These are phyloP conservation scores for Ustulina deusta DNA, from an alignment of 2,329 filamentous ascomycete species.

Conservation along the genomic window DNA sequence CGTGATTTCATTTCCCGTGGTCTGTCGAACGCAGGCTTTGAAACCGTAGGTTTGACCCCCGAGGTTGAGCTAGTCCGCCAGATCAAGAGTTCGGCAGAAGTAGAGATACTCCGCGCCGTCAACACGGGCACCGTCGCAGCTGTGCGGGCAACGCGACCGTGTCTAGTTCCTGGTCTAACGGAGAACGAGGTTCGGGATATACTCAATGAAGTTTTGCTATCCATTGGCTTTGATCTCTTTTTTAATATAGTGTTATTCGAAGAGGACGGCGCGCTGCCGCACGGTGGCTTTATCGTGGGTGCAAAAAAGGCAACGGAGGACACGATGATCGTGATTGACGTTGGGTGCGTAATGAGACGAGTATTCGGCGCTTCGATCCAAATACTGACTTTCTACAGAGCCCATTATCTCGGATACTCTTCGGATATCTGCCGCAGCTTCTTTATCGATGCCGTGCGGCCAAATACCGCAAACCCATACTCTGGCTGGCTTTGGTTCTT, in stretches of 20 bases:
- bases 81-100: slow-evolving; percentile 66
- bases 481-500: slow-evolving; percentile 9
- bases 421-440: slow-evolving; percentile 74
- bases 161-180: slow-evolving; percentile 67
- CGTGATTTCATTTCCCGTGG: slow-evolving; percentile 72
- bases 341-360: slow-evolving; percentile 54
- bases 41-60: slow-evolving; percentile 65
- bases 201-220: slow-evolving; percentile 66
- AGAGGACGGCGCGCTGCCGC: slow-evolving; percentile 64
- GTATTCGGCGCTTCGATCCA: background rate
- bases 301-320: slow-evolving; percentile 63
- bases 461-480: background rate
- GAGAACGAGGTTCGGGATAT: slow-evolving; percentile 69
- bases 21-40: slow-evolving; percentile 64
- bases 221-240: slow-evolving; percentile 67
- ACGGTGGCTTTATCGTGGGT: slow-evolving; percentile 65
- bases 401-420: slow-evolving; percentile 71
- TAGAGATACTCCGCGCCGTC: slow-evolving; percentile 69
- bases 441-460: slow-evolving; percentile 56
- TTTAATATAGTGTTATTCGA: slow-evolving; percentile 75
- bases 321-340: slow-evolving; percentile 72
- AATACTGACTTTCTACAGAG: slow-evolving; percentile 50
- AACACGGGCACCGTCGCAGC: slow-evolving; percentile 74
- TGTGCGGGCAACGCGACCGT: slow-evolving; percentile 66
- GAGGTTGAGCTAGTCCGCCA: slow-evolving; percentile 70